Percentiles rank a stretch among this genome's conserved stretches.
Evolutionary conservation across 2,329 filamentous ascomycete genomes (phyloP).

Genomic region (Nannizziopsis barbatae): DNA sequence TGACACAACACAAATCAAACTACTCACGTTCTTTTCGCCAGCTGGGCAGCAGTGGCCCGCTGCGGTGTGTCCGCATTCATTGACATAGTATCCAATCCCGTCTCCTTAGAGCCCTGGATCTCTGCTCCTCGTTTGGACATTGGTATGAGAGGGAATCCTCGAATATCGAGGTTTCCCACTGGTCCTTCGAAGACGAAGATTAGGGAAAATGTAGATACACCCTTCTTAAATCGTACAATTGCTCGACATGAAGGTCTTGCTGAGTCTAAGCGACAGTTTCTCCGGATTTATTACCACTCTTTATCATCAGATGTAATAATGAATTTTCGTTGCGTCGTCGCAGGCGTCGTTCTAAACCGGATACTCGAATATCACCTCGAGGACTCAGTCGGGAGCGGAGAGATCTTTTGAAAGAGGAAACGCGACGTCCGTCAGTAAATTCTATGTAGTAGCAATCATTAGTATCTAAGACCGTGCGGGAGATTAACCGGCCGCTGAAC

Average conservation of each 20-base stretch:
- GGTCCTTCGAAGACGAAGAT: neutral
- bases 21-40: constrained; percentile 47
- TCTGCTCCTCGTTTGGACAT: constrained; percentile 34
- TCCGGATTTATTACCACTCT: no score
- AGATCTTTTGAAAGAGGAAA: no score
- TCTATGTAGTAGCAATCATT: no score
- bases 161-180: neutral
- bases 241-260: neutral
- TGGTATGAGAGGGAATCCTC: neutral
- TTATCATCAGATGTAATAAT: no score
- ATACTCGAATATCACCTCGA: no score
- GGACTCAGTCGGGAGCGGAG: no score
- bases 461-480: no score
- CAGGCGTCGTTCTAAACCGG: no score
- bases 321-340: no score
- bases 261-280: no score
- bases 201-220: neutral
- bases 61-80: constrained; percentile 36
- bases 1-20: neutral
- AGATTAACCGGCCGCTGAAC: neutral
- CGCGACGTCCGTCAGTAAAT: no score
- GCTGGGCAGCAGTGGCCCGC: constrained; percentile 44
- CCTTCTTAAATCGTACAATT: neutral
- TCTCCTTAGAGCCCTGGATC: constrained; percentile 28
- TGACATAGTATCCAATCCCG: constrained; percentile 26